Base-by-base conservation (phyloP, 225 moss, liverwort and hornwort genomes). In the Takakia lepidozioides region DNA sequence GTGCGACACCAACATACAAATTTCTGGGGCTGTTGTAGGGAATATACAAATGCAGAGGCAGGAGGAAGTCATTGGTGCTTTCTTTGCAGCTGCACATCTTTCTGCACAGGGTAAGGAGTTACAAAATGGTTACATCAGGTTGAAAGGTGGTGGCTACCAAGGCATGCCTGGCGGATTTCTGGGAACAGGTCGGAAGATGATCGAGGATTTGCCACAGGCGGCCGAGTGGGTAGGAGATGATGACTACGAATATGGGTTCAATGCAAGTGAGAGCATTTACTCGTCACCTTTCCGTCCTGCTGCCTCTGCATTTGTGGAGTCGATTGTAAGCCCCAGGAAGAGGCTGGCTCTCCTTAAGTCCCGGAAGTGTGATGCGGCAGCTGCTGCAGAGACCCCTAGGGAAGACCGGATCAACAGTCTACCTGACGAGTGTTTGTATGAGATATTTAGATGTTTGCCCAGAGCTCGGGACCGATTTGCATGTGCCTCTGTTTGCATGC, bases 341-440 rank as follows among this genome's bases (percentile, higher is more conserved):
- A 64, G 58, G 32, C 63, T 61, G 2, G 23, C 49, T 3, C 56
- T 41, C 18, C 46, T 63, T 44, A 64, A 48, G 42, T 25, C 28
- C 18, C 49, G 59, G 36, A 51, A 34, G 32, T 35, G 29, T 3
- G 45, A 51, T 45, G 34, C 17, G 26, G 22, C 42, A 44, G 38
- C 35, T n/a, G 58, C 51, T 16, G 23, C 37, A n/a, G 44, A 53
- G 42, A 58, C 25, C 35, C 55, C 74, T 19, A 46, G 46, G 57
- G 20, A 51, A 18, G 80, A 87, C 58, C 63, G 50, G 25, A 69
- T 80, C 17, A 71, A 76, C 59, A 18, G 62, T 10, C 58, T 87
- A 51, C 87, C 87, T 27, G 80, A 87, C 56, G 87, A 83, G 61
- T 83, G 83, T 56, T 30, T 87, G 63, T 72, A 70, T 49, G 83